Evolutionary conservation across 805 yeast species (phyloP).

Genomic region (Yamadazyma takamatsuzukensis): DNA sequence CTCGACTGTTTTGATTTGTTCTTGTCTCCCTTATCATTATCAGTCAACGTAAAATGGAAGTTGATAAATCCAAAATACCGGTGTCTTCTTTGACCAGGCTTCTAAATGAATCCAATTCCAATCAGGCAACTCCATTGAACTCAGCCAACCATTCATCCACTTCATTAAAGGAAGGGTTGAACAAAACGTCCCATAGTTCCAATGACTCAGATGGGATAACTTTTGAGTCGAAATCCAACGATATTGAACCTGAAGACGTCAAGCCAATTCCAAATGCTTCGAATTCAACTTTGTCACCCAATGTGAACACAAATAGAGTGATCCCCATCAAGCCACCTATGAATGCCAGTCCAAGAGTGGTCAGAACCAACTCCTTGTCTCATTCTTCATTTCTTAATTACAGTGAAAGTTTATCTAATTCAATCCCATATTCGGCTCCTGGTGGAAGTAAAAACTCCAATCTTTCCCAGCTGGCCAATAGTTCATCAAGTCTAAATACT

Average conservation of each 20-base stretch:
- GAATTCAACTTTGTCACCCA: too few relatives aligned
- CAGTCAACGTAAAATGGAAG: too few relatives aligned
- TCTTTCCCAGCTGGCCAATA: slow-evolving; percentile 14
- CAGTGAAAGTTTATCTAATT: slow-evolving; percentile 47
- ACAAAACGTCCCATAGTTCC: slow-evolving; percentile 10
- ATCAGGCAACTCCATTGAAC: slow-evolving; percentile 14
- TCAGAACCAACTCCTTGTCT: slow-evolving; percentile 35
- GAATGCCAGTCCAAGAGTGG: slow-evolving; percentile 38
- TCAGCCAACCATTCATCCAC: slow-evolving; percentile 11
- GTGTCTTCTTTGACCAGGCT: slow-evolving; percentile 36
- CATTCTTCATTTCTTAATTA: slow-evolving; percentile 37
- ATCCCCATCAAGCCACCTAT: slow-evolving; percentile 17
- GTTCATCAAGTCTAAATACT: slow-evolving; percentile 11
- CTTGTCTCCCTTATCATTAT: too few relatives aligned
- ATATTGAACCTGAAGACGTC: neutral
- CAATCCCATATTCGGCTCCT: slow-evolving; percentile 71
- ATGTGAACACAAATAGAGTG: too few relatives aligned
- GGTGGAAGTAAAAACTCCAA: slow-evolving; percentile 54
- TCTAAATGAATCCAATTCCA: slow-evolving; percentile 29
- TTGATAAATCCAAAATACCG: slow-evolving; percentile 24
- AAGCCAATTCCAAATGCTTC: neutral
- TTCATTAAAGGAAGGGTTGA: slow-evolving; percentile 5
- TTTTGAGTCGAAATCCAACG: slow-evolving; percentile 7
- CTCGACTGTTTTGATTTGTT: too few relatives aligned
- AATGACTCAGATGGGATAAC: slow-evolving; percentile 11